These are phyloP conservation scores for Populus ilicifolia DNA, from an alignment of 345 rosid species.

Conservation along the genomic window DNA sequence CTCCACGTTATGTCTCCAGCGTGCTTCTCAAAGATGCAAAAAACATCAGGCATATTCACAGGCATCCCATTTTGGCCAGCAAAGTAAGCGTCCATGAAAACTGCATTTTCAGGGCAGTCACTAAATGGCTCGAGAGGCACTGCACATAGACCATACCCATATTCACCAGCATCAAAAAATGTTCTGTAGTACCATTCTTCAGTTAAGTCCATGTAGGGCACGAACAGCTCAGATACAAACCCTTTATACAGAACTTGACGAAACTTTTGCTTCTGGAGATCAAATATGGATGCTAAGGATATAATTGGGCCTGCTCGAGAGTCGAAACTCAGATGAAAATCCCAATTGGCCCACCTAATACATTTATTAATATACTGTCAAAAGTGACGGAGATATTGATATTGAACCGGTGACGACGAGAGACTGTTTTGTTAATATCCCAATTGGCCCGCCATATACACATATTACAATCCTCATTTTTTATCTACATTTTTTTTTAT, in stretches of 20 bases:
- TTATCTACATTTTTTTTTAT: too few species aligned
- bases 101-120: constrained; percentile 22
- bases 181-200: constrained; percentile 21
- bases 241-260: constrained; percentile 17
- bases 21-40: constrained; percentile 18
- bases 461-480: too few species aligned
- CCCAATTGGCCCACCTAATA: constrained; percentile 23
- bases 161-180: constrained; percentile 21
- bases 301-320: constrained; percentile 17
- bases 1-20: constrained; percentile 22
- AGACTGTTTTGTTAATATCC: too few species aligned
- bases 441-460: too few species aligned
- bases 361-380: too few species aligned
- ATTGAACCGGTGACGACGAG: not conserved
- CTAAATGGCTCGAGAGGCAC: constrained; percentile 1
- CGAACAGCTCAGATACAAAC: constrained; percentile 17
- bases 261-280: constrained; percentile 1
- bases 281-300: constrained; percentile 22
- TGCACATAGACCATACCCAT: constrained; percentile 13
- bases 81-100: constrained; percentile 18
- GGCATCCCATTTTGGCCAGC: constrained; percentile 14
- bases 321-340: constrained; percentile 19
- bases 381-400: too few species aligned
- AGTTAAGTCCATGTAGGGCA: constrained; percentile 23
- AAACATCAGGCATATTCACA: not conserved